Evolutionary conservation across 129 eudicot species (phyloP), one percentile per base, ranked within the genome.

Genomic region (Ambrosia trifida): DNA sequence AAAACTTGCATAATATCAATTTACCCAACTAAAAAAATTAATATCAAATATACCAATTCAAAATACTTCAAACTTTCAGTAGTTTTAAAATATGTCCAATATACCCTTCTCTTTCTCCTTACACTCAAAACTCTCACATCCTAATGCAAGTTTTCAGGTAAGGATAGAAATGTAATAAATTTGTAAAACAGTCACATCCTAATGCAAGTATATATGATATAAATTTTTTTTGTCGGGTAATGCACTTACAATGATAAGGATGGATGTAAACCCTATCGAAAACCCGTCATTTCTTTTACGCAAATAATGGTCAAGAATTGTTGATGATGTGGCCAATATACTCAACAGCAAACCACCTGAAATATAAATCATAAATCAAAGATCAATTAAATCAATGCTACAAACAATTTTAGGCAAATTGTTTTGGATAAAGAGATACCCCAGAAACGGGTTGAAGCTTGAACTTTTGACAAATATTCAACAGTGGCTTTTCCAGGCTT

Each of bases 371-470:
- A 79, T 31, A 24, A 68, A 5, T 24, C 50, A 51, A 16, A 19
- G 3, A 56, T 49, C 43, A 65, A 5, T 63, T 11, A 33, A 14
- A 51, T 66, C 11, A 64, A 45, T 4, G 57, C 11, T 17, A 72
- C 16, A 51, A 19, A 52, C 49, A 54, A 38, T 2, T 49, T 54
- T 32, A 32, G 52, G 30, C 18, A 19, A 63, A 40, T 68, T 63
- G 0, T 1, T 31, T 13, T 69, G 64, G 69, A 44, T 8, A 70
- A 35, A 65, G 44, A 57, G 38, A 72, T 85, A 94, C 99, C 99
- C 99, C 99, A 94, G 76, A 94, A 90, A 62, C 99, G 99, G 7
- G 99, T 94, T 82, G 99, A 94, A 71, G 95, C 96, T 76, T 94
- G 99, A 63, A 94, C 86, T 79, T 90, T 85, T 7, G 94, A 82